Percentiles rank a stretch among this genome's conserved stretches.
Evolutionary conservation across 305 asterid genomes (phyloP).

Genomic region (Rubia peregrina): DNA sequence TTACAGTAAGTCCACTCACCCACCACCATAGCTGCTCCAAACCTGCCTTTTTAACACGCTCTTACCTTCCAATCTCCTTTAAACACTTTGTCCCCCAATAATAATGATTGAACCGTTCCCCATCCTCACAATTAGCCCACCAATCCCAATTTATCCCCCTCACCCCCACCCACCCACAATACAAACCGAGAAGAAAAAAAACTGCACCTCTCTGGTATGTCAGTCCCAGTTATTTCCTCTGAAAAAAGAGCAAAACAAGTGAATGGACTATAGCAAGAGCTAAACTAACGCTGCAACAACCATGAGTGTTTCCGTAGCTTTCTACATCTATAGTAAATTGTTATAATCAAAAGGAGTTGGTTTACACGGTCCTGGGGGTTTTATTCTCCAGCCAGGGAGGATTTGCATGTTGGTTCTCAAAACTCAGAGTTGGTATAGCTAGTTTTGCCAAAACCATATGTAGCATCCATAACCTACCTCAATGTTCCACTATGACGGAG

Average conservation of each 20-base stretch:
- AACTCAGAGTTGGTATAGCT: not conserved
- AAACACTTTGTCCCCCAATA: not conserved
- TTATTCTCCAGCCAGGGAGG: not conserved
- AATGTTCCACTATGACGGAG: conserved; percentile 86
- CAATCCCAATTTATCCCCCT: not conserved
- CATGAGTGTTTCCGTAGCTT: not conserved
- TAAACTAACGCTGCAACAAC: not conserved
- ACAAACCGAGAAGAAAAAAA: too few relatives aligned
- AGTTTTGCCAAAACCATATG: not conserved
- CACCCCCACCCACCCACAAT: not conserved
- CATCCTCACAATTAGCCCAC: not conserved
- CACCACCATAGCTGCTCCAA: not conserved
- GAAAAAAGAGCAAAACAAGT: not conserved
- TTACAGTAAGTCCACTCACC: not conserved
- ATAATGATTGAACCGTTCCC: not conserved
- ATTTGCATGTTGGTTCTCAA: not conserved
- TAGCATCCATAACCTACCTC: conserved; percentile 32
- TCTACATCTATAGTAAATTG: not conserved
- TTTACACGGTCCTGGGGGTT: not conserved
- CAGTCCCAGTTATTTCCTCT: conserved; percentile 2
- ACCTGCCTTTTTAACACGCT: not conserved
- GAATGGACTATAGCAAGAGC: not conserved
- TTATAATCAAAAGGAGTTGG: not conserved
- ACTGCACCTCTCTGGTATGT: not conserved
- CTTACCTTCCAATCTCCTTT: not conserved